These are phyloP conservation scores for Globisporangium nunn DNA, from an alignment of 352 stramenopile genomes.

Conservation along the genomic window DNA sequence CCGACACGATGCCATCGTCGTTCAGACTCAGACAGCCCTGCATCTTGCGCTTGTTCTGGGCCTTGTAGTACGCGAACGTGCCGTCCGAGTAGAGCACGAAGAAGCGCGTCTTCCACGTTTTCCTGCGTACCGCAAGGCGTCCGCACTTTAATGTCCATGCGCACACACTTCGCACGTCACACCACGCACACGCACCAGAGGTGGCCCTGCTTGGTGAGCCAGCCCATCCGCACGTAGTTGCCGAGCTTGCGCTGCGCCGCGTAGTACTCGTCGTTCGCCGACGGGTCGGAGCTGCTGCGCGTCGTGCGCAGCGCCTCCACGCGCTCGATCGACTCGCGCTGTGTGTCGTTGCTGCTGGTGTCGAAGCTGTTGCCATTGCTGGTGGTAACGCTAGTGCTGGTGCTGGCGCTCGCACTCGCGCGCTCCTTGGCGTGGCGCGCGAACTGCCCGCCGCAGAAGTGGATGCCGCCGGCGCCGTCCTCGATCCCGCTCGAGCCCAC, in stretches of 20 bases:
- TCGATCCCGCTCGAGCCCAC: constrained; percentile 14
- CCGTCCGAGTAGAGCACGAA: constrained; percentile 81
- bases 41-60: constrained; percentile 64
- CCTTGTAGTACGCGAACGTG: constrained; percentile 82
- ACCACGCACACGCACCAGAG: constrained; percentile 43
- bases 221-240: constrained; percentile 78
- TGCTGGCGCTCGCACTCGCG: constrained; percentile 3
- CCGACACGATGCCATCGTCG: constrained; percentile 76
- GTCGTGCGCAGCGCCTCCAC: constrained; percentile 27
- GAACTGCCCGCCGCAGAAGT: constrained; percentile 8
- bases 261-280: constrained; percentile 67
- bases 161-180: neutral
- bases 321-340: constrained; percentile 2
- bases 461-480: constrained; percentile 4
- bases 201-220: constrained; percentile 81
- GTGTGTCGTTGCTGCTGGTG: neutral
- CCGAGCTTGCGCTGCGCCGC: constrained; percentile 50
- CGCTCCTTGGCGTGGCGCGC: constrained; percentile 11
- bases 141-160: neutral
- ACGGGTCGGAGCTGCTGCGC: constrained; percentile 50
- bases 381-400: neutral
- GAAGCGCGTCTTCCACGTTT: constrained; percentile 83
- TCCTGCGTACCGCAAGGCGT: constrained; percentile 22
- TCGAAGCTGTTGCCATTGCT: neutral
- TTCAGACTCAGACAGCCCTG: constrained; percentile 79